Conservation (phyloP, 371 early-diverging fungal species). For the Capniomyces stellatus region DNA sequence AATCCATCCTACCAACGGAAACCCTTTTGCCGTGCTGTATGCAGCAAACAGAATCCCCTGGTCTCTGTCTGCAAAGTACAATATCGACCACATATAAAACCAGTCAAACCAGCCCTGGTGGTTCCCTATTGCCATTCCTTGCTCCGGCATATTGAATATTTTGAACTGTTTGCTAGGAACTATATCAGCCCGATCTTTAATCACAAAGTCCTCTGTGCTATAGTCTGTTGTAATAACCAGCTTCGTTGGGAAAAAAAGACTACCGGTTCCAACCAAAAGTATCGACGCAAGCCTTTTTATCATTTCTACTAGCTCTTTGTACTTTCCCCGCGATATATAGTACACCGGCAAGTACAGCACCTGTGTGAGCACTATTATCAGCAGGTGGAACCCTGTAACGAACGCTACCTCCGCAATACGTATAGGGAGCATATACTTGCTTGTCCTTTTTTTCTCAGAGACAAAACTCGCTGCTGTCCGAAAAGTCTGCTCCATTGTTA, state of each 20-base stretch:
- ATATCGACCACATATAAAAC: background rate
- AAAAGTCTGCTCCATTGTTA: too few species aligned
- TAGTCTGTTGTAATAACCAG: background rate
- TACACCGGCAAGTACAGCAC: background rate
- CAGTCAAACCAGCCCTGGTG: conserved; percentile 1
- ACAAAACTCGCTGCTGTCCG: background rate
- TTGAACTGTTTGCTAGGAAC: background rate
- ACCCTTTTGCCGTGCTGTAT: background rate
- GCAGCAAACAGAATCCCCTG: background rate
- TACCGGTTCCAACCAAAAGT: background rate
- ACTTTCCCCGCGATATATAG: background rate
- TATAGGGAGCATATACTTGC: background rate
- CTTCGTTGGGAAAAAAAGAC: background rate
- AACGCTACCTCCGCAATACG: background rate
- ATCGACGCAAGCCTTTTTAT: background rate
- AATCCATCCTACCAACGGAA: conserved; percentile 31
- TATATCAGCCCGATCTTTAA: background rate
- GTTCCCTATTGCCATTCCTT: background rate
- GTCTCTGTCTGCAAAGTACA: background rate
- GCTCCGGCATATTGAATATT: background rate
- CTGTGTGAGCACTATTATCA: background rate
- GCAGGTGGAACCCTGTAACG: background rate
- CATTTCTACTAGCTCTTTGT: background rate
- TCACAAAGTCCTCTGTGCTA: background rate
- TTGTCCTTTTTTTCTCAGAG: background rate